Percentiles rank a stretch among this genome's conserved stretches.
phyloP scores from a whole-genome alignment of 371 early-diverging fungal species.

The Syncephalastrum racemosum region DNA sequence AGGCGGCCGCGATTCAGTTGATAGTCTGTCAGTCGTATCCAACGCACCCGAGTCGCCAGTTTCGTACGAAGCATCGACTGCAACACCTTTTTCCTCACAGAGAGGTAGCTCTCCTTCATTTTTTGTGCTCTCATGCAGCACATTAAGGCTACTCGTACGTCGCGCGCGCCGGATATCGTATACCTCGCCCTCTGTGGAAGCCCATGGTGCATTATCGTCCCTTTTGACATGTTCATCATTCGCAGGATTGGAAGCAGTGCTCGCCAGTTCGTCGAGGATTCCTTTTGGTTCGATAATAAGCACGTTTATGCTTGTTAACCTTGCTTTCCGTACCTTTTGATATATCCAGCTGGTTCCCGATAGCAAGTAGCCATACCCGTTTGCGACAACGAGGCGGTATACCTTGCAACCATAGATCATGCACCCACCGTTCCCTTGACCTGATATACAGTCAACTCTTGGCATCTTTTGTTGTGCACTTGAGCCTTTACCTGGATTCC shows the following conservation, averaged over 20 bases:
- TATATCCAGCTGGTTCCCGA: constrained; percentile 39
- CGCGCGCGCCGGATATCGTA: constrained; percentile 20
- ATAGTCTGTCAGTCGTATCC: too few species aligned
- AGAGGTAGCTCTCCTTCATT: background rate
- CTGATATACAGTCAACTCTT: background rate
- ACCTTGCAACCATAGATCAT: constrained; percentile 43
- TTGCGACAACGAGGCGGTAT: constrained; percentile 49
- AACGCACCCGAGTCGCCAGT: too few species aligned
- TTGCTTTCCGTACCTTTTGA: constrained; percentile 27
- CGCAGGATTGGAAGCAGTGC: background rate
- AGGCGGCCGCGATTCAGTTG: too few species aligned
- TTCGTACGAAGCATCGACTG: background rate
- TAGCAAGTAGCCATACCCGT: constrained; percentile 42
- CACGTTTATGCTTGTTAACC: too few species aligned
- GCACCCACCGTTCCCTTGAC: constrained; percentile 32
- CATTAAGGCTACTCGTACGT: constrained; percentile 49
- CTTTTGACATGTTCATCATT: background rate
- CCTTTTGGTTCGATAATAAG: too few species aligned
- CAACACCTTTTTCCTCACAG: background rate
- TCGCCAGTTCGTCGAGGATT: background rate
- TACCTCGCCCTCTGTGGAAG: constrained; percentile 2
- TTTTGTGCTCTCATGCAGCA: constrained; percentile 26
- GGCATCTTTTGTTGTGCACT: background rate
- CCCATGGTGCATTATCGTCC: background rate
- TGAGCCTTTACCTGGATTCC: constrained; percentile 25